phyloP scores from a whole-genome alignment of 441 rosid genomes.

The Populus hybrid region DNA sequence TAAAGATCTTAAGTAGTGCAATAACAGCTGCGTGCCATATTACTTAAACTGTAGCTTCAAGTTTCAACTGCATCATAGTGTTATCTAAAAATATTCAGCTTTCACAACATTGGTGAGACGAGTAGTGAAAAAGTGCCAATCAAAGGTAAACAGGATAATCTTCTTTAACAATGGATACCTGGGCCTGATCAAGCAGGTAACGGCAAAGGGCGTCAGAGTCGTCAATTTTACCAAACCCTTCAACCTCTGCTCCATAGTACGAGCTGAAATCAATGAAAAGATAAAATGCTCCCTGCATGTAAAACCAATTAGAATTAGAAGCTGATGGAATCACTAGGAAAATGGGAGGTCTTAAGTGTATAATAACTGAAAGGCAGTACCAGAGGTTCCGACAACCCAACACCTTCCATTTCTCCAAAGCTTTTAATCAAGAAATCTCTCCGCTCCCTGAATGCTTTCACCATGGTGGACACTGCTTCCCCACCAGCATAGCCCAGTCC shows the following conservation, averaged over 20 bases:
- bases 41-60: background rate
- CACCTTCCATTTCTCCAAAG: constrained; percentile 71
- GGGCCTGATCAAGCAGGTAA: constrained; percentile 60
- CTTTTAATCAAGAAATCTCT: constrained; percentile 83
- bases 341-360: background rate
- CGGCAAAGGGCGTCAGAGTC: constrained; percentile 72
- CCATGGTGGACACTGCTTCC: constrained; percentile 76
- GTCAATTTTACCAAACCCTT: constrained; percentile 70
- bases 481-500: constrained; percentile 94
- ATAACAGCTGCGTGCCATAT: background rate
- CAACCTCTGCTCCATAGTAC: constrained; percentile 68
- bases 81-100: background rate
- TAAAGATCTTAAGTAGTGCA: background rate
- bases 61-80: background rate
- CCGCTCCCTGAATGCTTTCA: constrained; percentile 80
- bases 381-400: constrained; percentile 85
- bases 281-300: constrained; percentile 90
- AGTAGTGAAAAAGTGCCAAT: background rate
- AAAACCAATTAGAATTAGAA: constrained; percentile 6
- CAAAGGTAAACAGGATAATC: background rate
- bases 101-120: background rate
- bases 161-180: constrained; percentile 32
- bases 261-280: constrained; percentile 80
- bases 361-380: constrained; percentile 23
- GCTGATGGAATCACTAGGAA: background rate